phyloP scores from a whole-genome alignment of 2,329 filamentous ascomycete species.

The Colletotrichum phormii region DNA sequence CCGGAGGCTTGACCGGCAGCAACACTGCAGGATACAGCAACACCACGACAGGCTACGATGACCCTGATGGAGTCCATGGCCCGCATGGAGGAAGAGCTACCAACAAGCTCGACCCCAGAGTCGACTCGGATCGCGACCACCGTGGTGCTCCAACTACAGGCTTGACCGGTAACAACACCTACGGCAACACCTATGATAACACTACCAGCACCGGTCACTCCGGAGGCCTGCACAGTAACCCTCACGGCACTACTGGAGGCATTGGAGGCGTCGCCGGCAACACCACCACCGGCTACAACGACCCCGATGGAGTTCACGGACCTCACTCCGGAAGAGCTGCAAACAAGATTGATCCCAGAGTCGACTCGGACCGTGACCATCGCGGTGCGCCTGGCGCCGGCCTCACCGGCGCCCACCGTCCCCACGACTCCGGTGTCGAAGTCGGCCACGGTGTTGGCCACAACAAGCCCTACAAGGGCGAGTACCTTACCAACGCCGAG shows the following conservation, averaged over 20 bases:
- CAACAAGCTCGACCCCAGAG: constrained; percentile 61
- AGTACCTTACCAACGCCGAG: constrained; percentile 3
- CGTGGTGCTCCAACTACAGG: constrained; percentile 4
- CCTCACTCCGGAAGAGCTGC: constrained; percentile 16
- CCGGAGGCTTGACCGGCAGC: constrained; percentile 40
- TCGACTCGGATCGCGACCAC: constrained; percentile 57
- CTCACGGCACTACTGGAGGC: constrained; percentile 38
- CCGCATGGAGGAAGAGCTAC: constrained; percentile 50
- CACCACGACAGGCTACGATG: constrained; percentile 19
- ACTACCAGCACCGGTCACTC: constrained; percentile 38
- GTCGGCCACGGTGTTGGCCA: constrained; percentile 6
- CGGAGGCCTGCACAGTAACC: constrained; percentile 40
- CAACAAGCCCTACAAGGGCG: constrained; percentile 1
- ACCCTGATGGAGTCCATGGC: constrained; percentile 42
- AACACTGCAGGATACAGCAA: not conserved
- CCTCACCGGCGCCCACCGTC: constrained; percentile 14
- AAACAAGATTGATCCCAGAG: constrained; percentile 24
- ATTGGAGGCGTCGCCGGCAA: constrained; percentile 47
- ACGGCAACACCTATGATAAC: constrained; percentile 10
- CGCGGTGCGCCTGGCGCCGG: constrained; percentile 28
- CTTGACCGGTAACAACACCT: constrained; percentile 14
- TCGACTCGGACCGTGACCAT: constrained; percentile 36
- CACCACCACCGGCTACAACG: constrained; percentile 13
- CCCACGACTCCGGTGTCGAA: constrained; percentile 31
- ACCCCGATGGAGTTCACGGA: constrained; percentile 18